Evolutionary conservation across 2,329 filamentous ascomycete species (phyloP), one percentile per base, ranked within the genome.

Genomic region (Monosporascus sp.): DNA sequence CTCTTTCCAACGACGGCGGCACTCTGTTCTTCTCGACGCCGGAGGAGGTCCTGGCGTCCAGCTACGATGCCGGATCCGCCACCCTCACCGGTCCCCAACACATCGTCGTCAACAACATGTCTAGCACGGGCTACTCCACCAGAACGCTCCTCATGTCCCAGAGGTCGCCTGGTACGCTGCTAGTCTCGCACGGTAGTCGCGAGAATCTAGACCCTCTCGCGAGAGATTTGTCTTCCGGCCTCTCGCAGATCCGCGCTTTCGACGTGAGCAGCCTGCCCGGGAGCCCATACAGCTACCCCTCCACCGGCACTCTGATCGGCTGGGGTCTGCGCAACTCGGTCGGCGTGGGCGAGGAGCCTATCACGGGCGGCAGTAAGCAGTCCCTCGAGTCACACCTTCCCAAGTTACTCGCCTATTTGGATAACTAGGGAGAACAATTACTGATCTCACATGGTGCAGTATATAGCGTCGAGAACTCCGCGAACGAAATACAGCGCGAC

Each of bases 301-400:
- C 70, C 70, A 55, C 80, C n/a, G 79, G 79, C 3, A 57, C 63
- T 7, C 61, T 78, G 1, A 69, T 83, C 2, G 80, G 86, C 17
- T 91, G 86, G 86, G 88, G 88, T 8, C 73, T 91, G 51, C 78
- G 86, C 37, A 91, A 91, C 66, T 85, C 85, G 1, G 86, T 89
- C 5, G 87, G 87, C 19, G 72, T 91, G 5, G 84, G 74, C 16
- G 86, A 88, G 66, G 76, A 88, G 51, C 78, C 77, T 1, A 53
- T 60, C 6, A 72, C 72, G 1, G 79, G 79, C 35, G 77, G 74
- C 19, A 72, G 31, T 35, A 35, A 35, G 31, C 31, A 14, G 5
- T 35, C 9, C 11, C 9, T 14, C 31, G 31, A 35, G 9, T 35
- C 31, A 35, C 11, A 35, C 5, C 9, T 35, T 35, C 4, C 9